Conservation (phyloP, 2,329 filamentous ascomycete genomes). For the Verticillium albo-atrum region DNA sequence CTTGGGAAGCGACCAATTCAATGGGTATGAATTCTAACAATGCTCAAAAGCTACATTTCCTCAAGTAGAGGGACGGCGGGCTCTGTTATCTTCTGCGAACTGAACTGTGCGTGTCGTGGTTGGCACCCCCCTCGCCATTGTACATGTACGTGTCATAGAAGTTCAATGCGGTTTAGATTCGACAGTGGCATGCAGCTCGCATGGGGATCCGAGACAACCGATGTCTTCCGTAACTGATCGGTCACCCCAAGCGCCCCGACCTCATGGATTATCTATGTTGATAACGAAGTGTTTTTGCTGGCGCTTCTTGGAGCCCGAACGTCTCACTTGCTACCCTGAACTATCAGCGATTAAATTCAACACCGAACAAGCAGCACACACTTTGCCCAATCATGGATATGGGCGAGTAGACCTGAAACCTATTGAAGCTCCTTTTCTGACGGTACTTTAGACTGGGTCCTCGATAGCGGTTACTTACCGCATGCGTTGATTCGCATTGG, state of each 20-base stretch:
- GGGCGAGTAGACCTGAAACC: slow-evolving; percentile 1
- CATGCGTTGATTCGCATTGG: slow-evolving; percentile 58
- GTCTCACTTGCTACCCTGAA: no score
- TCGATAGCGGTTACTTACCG: slow-evolving; percentile 63
- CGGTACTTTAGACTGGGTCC: slow-evolving; percentile 43
- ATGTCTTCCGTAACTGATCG: background rate
- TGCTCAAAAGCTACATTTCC: no score
- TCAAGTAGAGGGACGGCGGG: no score
- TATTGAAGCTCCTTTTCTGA: no score
- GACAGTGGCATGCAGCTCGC: background rate
- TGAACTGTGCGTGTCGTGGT: no score
- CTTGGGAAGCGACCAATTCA: no score
- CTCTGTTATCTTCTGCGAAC: no score
- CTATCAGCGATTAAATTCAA: background rate
- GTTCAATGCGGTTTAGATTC: background rate
- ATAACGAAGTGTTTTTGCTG: background rate
- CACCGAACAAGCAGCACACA: no score
- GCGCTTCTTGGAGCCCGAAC: background rate
- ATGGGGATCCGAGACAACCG: background rate
- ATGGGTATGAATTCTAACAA: no score
- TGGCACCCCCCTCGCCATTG: no score
- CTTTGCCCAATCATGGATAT: slow-evolving; percentile 4
- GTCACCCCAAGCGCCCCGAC: background rate
- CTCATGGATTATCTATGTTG: background rate
- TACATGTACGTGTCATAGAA: slow-evolving; percentile 1